Percentiles rank a stretch among this genome's conserved stretches.
Evolutionary conservation across 345 rosid genomes (phyloP).

Genomic region (Heritiera fomes): DNA sequence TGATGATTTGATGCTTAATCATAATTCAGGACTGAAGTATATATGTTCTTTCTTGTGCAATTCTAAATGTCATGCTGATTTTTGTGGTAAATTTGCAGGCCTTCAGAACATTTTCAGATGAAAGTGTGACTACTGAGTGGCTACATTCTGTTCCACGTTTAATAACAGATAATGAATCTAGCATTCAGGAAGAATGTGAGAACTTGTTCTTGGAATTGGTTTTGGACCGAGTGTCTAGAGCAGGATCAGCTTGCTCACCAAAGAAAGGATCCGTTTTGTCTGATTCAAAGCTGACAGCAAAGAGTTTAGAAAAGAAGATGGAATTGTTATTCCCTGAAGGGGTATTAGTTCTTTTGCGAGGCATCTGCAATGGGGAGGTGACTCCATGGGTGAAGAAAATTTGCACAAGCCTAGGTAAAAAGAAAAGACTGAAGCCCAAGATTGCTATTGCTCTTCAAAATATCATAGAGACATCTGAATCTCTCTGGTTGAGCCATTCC

Average conservation of each 20-base stretch:
- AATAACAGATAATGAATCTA: conserved; percentile 80
- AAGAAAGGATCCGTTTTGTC: conserved; percentile 26
- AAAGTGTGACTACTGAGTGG: conserved; percentile 74
- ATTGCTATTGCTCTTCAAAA: conserved; percentile 68
- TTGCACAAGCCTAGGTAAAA: conserved; percentile 79
- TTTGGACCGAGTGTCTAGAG: conserved; percentile 65
- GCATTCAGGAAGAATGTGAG: conserved; percentile 96
- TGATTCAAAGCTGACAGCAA: conserved; percentile 29
- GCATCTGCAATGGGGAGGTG: conserved; percentile 72
- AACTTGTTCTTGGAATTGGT: conserved; percentile 83
- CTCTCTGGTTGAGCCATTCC: conserved; percentile 73
- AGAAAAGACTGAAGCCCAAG: conserved; percentile 66
- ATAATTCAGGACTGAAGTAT: neutral
- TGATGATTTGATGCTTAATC: conserved; percentile 6
- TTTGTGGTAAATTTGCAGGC: conserved; percentile 45
- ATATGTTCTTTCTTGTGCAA: conserved; percentile 18
- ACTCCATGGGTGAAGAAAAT: conserved; percentile 88
- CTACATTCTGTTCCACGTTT: conserved; percentile 85
- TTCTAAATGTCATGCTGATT: conserved; percentile 23
- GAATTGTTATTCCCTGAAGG: conserved; percentile 57
- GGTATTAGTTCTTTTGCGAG: conserved; percentile 61
- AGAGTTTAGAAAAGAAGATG: conserved; percentile 48
- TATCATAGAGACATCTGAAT: conserved; percentile 74
- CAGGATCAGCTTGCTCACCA: conserved; percentile 38
- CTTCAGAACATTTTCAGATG: conserved; percentile 64